Evolutionary conservation across 192 early-diverging fungal species (phyloP), one percentile per base, ranked within the genome.

Genomic region (Geosiphon pyriformis): DNA sequence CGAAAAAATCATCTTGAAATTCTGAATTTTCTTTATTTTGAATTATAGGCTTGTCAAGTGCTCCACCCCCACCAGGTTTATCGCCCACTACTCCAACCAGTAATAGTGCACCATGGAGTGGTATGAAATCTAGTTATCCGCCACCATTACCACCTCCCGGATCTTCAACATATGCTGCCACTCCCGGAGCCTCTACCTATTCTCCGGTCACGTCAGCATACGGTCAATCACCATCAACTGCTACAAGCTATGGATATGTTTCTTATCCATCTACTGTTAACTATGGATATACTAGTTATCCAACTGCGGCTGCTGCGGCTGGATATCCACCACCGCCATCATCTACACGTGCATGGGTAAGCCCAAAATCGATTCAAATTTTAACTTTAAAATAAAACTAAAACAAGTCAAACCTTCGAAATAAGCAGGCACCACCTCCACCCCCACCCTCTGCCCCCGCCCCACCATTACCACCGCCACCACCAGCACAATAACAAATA

Each of bases 391-490:
- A 15, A 42, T 10, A 42, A 42, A 22, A 58, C 29, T 55, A 42
- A 30, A 17, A n/a, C 52, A 12, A 23, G 18, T 26, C n/a, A 18
- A 29, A 17, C 32, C n/a, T 56, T 31, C 20, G 3, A 34, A 29
- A 10, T 34, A 18, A 61, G 50, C 66, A 49, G 33, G 20, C 42
- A 30, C 67, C 23, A 12, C 67, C 56, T 18, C 67, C 67, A 6
- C 67, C 67, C 2, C 67, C 67, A n/a, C 67, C 67, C 33, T 60
- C 57, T 48, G 23, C 22, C 3, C 67, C 67, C 35, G 57, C 67
- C 26, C 67, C 67, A 53, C 67, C 67, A n/a, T 55, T 55, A 17
- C 67, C 67, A 4, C 67, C 67, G 18, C 48, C 54, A 46, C n/a
- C 12, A 58, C 67, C 67, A 42, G 46, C 67, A 25, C 49, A 34